These are phyloP conservation scores for Immersiella caudata DNA, from an alignment of 495 filamentous ascomycete species.

Conservation along the genomic window DNA sequence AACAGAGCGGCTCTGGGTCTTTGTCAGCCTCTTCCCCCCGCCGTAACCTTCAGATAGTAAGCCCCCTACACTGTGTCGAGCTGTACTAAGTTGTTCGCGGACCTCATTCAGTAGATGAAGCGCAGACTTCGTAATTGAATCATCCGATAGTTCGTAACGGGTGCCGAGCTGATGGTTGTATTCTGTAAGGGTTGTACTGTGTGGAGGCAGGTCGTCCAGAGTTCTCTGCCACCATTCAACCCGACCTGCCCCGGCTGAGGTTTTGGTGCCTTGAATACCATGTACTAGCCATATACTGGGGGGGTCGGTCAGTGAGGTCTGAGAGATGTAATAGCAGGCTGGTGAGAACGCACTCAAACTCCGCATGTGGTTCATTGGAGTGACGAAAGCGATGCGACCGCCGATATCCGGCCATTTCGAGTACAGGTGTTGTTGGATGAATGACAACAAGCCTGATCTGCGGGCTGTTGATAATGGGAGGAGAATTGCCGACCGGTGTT, in stretches of 20 bases:
- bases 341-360: neutral
- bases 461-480: neutral
- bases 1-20: neutral
- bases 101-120: neutral
- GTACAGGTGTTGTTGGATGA: neutral
- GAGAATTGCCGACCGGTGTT: neutral
- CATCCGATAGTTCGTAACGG: neutral
- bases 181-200: neutral
- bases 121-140: neutral
- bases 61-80: neutral
- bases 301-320: neutral
- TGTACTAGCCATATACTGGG: neutral
- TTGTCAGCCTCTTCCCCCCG: neutral
- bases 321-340: neutral
- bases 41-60: neutral
- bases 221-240: neutral
- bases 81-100: neutral
- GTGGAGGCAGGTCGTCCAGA: neutral
- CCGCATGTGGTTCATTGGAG: neutral
- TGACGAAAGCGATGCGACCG: neutral
- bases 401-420: neutral
- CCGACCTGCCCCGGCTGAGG: neutral
- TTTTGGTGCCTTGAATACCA: neutral
- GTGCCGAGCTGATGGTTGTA: neutral
- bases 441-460: neutral